phyloP scores from a whole-genome alignment of 345 rosid species.

The Populus tremula region DNA sequence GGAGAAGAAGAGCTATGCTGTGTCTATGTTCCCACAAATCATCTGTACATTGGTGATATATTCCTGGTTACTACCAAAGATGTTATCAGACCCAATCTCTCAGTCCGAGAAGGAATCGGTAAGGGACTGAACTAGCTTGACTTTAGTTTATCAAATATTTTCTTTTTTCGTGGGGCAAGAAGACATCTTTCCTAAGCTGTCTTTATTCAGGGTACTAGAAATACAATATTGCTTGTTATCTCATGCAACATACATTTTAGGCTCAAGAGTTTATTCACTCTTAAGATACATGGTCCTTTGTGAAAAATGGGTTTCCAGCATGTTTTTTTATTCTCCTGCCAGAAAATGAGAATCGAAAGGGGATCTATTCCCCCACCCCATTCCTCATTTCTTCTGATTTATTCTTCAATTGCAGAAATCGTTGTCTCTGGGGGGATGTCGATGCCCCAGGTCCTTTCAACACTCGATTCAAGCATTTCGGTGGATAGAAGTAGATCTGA shows the following conservation, averaged over 20 bases:
- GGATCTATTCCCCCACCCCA: not conserved
- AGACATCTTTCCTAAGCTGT: not conserved
- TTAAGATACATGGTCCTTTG: not conserved
- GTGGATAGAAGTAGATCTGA: constrained; percentile 60
- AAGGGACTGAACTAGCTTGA: constrained; percentile 29
- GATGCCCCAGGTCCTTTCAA: constrained; percentile 84
- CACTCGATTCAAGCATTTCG: constrained; percentile 48
- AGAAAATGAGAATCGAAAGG: constrained; percentile 2
- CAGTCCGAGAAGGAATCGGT: constrained; percentile 99
- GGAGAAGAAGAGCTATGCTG: constrained; percentile 95
- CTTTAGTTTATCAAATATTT: not conserved
- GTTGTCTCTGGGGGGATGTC: constrained; percentile 99
- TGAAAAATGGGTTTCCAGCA: not conserved
- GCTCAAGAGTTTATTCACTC: not conserved
- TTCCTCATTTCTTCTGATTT: not conserved
- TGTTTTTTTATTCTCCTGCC: not conserved
- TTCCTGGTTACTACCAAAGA: constrained; percentile 77
- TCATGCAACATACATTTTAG: not conserved
- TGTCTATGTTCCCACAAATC: constrained; percentile 97
- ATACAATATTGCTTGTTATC: not conserved
- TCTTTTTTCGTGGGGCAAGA: not conserved
- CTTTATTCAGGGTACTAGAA: constrained; percentile 1
- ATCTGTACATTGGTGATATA: constrained; percentile 93
- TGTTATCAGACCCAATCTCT: constrained; percentile 90
- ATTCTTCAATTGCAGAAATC: constrained; percentile 61